Base-by-base conservation (phyloP, 345 rosid species). In the Kernera saxatilis region DNA sequence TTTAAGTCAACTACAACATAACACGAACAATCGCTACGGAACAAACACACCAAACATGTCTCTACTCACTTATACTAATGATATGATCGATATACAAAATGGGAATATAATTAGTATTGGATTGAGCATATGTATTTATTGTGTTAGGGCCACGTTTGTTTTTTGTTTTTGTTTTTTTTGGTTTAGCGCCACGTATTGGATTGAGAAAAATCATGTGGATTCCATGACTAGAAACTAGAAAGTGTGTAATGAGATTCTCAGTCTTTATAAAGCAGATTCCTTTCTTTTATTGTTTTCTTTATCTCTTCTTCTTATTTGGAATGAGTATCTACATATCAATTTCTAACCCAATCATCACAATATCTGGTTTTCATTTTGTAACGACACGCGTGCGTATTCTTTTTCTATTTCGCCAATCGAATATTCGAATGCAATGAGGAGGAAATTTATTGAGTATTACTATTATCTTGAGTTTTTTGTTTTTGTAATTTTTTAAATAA, bases 141-240 rank as follows among this genome's bases (percentile, higher is more conserved):
- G n/a, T n/a, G n/a, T n/a, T n/a, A n/a, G n/a, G n/a, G n/a, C n/a
- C n/a, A n/a, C n/a, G n/a, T n/a, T n/a, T n/a, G n/a, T n/a, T n/a
- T n/a, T n/a, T n/a, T n/a, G n/a, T n/a, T n/a, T n/a, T n/a, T n/a
- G n/a, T n/a, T n/a, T n/a, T n/a, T n/a, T n/a, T n/a, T n/a, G n/a
- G n/a, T n/a, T n/a, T n/a, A n/a, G 35, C 41, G 71, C 50, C 71
- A 73, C 77, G 71, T 64, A 73, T 48, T 35, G 71, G 35, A 64
- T 32, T 33, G 69, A 52, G 15, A 50, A 39, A 62, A 71, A 22
- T 9, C 14, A 62, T 21, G 63, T 65, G 43, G 66, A 65, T 65
- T 65, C 19, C 43, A 21, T 46, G 52, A 73, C 71, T 65, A 55
- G 77, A 73, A 45, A 72, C 76, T 63, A 64, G 30, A 72, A 73